Base-by-base conservation (phyloP, 2,329 filamentous ascomycete species). In the Epichloe festucae region DNA sequence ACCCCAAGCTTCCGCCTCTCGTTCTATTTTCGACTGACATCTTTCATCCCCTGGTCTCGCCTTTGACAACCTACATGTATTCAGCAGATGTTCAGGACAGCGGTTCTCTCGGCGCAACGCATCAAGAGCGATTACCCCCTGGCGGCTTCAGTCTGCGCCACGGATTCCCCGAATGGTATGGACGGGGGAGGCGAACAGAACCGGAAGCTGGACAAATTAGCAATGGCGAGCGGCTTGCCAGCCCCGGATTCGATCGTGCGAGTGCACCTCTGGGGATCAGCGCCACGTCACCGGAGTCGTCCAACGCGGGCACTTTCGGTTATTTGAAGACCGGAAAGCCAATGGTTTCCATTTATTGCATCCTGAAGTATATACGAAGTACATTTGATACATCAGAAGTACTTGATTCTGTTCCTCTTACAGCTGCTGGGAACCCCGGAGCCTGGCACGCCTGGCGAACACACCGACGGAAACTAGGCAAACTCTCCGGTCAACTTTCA, bases 401-500 rank as follows among this genome's bases (percentile, higher is more conserved):
- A 7, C 73, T 97, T 3, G 89, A 97, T 66, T 78, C 78, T 0
- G 73, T 97, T 19, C 84, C 89, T 2, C 70, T 95, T 1, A 81
- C 89, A 56, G 87, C 87, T 17, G 89, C 90, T 0, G 91, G 88
- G 1, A 95, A 97, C 60, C 82, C 87, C 3, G 88, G 89, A 6
- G 93, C 91, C 21, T 97, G 89, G 85, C 87, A 95, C 69, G 91
- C 91, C 4, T 97, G 91, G 91, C 78, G 82, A 59, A 80, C 86
- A 6, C 78, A 91, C 64, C 79, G 83, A 17, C 63, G 64, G 23
- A 63, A 64, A 27, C 51, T 56, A 17, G 65, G 63, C 36, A 66
- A 65, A 46, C 51, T 63, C 5, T 58, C n/a, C n/a, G 44, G 35
- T 6, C 52, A 15, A 34, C 44, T 15, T 48, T 49, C 10, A 51